phyloP scores from a whole-genome alignment of 306 rosid species.

The Vigna radiata region DNA sequence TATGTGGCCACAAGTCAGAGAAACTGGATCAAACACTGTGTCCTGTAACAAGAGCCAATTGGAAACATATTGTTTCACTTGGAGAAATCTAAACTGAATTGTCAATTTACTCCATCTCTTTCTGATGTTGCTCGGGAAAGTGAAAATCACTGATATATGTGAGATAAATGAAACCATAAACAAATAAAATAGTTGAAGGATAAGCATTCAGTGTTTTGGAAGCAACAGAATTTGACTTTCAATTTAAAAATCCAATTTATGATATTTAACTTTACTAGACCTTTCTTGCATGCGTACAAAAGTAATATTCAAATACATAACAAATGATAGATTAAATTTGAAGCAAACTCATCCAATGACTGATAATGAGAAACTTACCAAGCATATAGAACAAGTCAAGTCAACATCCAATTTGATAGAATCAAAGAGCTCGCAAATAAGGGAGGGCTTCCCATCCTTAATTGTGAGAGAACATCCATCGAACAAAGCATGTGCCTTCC shows the following conservation, averaged over 20 bases:
- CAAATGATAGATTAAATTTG: neutral
- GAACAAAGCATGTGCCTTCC: slow-evolving; percentile 56
- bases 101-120: neutral
- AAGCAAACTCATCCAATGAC: neutral
- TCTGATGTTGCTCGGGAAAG: neutral
- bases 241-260: slow-evolving; percentile 1
- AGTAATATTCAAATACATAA: neutral
- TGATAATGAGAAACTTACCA: slow-evolving; percentile 62
- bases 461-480: slow-evolving; percentile 72
- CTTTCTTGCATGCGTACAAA: neutral
- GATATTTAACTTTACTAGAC: neutral
- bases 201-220: neutral
- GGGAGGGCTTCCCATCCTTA: slow-evolving; percentile 82
- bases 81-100: neutral
- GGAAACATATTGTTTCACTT: neutral
- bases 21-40: slow-evolving; percentile 92
- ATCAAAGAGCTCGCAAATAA: slow-evolving; percentile 83
- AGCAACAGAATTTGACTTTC: slow-evolving; percentile 2
- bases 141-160: neutral
- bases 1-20: slow-evolving; percentile 92
- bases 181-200: neutral
- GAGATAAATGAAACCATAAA: slow-evolving; percentile 6
- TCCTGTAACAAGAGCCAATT: slow-evolving; percentile 58
- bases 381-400: slow-evolving; percentile 92
- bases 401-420: slow-evolving; percentile 81